These are phyloP conservation scores for Ophiostoma ips DNA, from an alignment of 2,329 filamentous ascomycete species.

Conservation along the genomic window DNA sequence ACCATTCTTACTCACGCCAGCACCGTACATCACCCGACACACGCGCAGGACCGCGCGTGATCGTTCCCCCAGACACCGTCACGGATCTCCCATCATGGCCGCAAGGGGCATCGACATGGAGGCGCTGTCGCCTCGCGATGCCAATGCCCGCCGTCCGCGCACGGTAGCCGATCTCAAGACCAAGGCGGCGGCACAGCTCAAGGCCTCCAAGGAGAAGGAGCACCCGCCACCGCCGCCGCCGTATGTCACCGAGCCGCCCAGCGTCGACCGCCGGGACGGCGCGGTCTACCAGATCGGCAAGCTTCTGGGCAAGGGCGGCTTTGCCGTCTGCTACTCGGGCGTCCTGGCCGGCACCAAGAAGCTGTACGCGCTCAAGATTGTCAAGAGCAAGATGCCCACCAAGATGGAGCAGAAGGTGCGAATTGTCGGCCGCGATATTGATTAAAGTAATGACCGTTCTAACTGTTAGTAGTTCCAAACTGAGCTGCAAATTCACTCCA, in stretches of 20 bases:
- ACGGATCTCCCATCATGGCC: constrained; percentile 22
- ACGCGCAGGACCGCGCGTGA: neutral
- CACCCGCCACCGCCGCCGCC: constrained; percentile 51
- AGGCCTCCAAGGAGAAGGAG: constrained; percentile 49
- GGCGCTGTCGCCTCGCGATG: constrained; percentile 51
- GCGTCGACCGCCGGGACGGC: constrained; percentile 54
- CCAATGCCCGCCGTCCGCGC: constrained; percentile 43
- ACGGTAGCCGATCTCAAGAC: constrained; percentile 34
- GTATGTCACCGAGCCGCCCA: constrained; percentile 47
- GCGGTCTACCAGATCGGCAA: constrained; percentile 61
- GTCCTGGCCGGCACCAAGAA: constrained; percentile 52
- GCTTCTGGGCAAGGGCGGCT: constrained; percentile 66
- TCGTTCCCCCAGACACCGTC: neutral
- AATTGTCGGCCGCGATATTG: too few species aligned
- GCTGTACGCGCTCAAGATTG: constrained; percentile 66
- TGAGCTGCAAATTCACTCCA: constrained; percentile 95
- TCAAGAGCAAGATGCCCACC: constrained; percentile 66
- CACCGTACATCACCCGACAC: neutral
- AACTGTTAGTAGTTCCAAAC: constrained; percentile 45
- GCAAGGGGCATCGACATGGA: constrained; percentile 43
- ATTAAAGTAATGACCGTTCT: too few species aligned
- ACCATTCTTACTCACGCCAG: neutral
- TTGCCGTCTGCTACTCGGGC: constrained; percentile 68
- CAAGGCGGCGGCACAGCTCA: constrained; percentile 38
- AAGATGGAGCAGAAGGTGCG: constrained; percentile 74